Percentiles rank a stretch among this genome's conserved stretches.
phyloP scores from a whole-genome alignment of 1,284 basidiomycete species.

The Ganoderma meredithae region DNA sequence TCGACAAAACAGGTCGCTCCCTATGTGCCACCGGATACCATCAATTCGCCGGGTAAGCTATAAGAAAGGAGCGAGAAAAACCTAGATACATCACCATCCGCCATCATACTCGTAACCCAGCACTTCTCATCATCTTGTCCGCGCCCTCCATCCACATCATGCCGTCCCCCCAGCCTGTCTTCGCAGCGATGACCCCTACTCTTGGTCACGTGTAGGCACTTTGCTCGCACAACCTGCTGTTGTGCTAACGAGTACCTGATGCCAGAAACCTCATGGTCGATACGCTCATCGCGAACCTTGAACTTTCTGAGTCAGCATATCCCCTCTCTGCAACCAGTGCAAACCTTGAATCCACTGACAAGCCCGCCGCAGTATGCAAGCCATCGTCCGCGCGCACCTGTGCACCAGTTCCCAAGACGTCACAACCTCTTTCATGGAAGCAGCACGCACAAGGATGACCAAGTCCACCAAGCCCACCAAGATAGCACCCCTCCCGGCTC shows the following conservation, averaged over 20 bases:
- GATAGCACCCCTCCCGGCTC: slow-evolving; percentile 39
- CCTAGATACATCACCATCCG: neutral
- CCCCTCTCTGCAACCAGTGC: neutral
- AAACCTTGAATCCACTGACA: neutral
- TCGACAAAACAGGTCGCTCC: neutral
- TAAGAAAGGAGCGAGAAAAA: neutral
- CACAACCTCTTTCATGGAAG: slow-evolving; percentile 63
- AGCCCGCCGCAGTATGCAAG: slow-evolving; percentile 61
- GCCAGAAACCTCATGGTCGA: slow-evolving; percentile 82
- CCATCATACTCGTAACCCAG: neutral
- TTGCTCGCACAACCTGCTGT: neutral
- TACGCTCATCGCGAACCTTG: slow-evolving; percentile 78
- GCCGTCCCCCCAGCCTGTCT: neutral
- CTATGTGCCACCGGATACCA: neutral
- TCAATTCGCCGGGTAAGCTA: neutral
- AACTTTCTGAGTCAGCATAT: slow-evolving; percentile 66
- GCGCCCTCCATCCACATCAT: neutral
- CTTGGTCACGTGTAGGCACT: slow-evolving; percentile 62
- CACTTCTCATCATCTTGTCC: neutral
- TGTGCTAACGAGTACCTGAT: slow-evolving; percentile 16
- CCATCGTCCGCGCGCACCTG: slow-evolving; percentile 70
- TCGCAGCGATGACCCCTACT: neutral
- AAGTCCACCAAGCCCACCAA: slow-evolving; percentile 62
- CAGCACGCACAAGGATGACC: slow-evolving; percentile 65
- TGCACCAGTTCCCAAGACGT: slow-evolving; percentile 68